phyloP scores from a whole-genome alignment of 2,329 filamentous ascomycete species.

The Pseudogymnoascus sp. region DNA sequence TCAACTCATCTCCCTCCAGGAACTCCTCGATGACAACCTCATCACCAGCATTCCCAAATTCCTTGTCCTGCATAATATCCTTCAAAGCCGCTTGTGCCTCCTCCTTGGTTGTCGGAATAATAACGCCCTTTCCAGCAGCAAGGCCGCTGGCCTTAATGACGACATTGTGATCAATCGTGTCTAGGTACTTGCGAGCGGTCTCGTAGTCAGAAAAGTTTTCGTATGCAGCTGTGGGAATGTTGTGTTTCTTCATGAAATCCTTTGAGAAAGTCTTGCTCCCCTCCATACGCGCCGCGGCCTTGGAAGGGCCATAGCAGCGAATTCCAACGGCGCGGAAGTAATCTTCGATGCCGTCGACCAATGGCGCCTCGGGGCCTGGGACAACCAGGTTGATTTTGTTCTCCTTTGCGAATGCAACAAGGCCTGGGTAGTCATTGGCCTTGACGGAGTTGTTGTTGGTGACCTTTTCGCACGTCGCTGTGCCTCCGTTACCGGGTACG shows the following conservation, averaged over 20 bases:
- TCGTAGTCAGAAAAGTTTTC: conserved; percentile 79
- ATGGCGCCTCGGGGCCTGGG: conserved; percentile 79
- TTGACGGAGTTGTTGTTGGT: conserved; percentile 62
- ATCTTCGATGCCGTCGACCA: conserved; percentile 79
- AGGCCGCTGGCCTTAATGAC: conserved; percentile 93
- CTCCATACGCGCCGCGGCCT: conserved; percentile 81
- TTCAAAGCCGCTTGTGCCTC: conserved; percentile 77
- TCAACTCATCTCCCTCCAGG: conserved; percentile 83
- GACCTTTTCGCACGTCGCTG: conserved; percentile 58
- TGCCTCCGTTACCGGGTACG: conserved; percentile 78
- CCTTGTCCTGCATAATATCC: conserved; percentile 82
- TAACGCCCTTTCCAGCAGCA: conserved; percentile 91
- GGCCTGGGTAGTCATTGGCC: conserved; percentile 65
- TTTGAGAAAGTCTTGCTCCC: conserved; percentile 97
- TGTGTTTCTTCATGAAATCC: conserved; percentile 90
- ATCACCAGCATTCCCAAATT: conserved; percentile 79
- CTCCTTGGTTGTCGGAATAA: conserved; percentile 59
- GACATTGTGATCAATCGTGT: conserved; percentile 61
- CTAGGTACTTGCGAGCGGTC: conserved; percentile 66
- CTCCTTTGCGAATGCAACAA: conserved; percentile 66
- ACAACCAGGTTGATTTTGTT: conserved; percentile 73
- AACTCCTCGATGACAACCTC: conserved; percentile 96
- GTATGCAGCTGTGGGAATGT: conserved; percentile 86
- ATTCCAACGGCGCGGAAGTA: conserved; percentile 70
- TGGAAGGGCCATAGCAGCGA: conserved; percentile 76